Evolutionary conservation across 495 filamentous ascomycete genomes (phyloP).

Genomic region (Staphylotrichum tortipilum): DNA sequence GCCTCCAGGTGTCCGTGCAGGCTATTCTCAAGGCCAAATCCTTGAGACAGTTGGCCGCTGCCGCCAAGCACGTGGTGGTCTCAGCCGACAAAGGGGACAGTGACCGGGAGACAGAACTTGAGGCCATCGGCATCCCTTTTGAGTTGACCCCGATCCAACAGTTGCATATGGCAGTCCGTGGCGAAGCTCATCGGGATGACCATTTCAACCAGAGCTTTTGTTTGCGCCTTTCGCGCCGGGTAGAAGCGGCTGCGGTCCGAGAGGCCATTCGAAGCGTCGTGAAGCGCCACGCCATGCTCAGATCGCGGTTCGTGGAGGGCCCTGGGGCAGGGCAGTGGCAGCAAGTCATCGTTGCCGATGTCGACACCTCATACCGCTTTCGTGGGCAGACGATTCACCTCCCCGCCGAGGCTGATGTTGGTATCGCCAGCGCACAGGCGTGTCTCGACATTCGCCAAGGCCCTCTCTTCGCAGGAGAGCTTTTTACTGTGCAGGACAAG

Average conservation of each 20-base stretch:
- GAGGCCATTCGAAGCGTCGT: slow-evolving; percentile 43
- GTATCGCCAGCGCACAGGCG: slow-evolving; percentile 14
- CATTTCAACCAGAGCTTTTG: slow-evolving; percentile 58
- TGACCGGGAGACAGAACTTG: not conserved
- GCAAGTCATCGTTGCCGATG: slow-evolving; percentile 13
- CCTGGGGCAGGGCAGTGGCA: slow-evolving; percentile 15
- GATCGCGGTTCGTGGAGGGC: slow-evolving; percentile 43
- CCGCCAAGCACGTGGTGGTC: slow-evolving; percentile 1
- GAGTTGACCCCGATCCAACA: slow-evolving; percentile 51
- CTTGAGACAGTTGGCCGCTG: slow-evolving; percentile 21
- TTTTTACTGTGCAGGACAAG: slow-evolving; percentile 10
- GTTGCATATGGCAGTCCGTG: slow-evolving; percentile 43
- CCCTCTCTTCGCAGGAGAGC: slow-evolving; percentile 27
- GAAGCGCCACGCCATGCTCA: slow-evolving; percentile 53
- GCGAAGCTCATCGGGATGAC: slow-evolving; percentile 40
- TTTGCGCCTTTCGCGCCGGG: slow-evolving; percentile 36
- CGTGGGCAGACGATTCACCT: slow-evolving; percentile 1
- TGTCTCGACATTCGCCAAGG: slow-evolving; percentile 28
- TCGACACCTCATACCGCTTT: slow-evolving; percentile 12
- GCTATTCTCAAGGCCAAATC: slow-evolving; percentile 42
- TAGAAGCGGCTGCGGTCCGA: slow-evolving; percentile 31
- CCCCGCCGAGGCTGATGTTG: slow-evolving; percentile 1
- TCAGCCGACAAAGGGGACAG: not conserved
- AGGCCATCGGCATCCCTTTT: slow-evolving; percentile 4
- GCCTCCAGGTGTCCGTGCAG: slow-evolving; percentile 15